These are phyloP conservation scores for Aspergillus brasiliensis DNA, from an alignment of 2,329 filamentous ascomycete species.

Conservation along the genomic window DNA sequence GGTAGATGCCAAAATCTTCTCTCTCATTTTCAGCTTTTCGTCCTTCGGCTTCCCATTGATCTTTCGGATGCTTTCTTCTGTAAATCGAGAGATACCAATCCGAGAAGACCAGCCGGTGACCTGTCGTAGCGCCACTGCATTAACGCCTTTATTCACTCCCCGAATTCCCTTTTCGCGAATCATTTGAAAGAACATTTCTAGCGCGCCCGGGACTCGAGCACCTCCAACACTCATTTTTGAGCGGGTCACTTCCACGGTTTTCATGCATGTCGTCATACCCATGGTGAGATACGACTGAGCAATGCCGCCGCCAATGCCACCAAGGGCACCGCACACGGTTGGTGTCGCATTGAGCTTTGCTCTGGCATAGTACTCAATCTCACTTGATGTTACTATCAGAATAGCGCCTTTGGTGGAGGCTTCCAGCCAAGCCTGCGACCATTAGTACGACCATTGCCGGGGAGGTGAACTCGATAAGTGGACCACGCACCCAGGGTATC, in stretches of 20 bases:
- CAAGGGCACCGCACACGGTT: slow-evolving; percentile 42
- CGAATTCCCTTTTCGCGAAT: slow-evolving; percentile 9
- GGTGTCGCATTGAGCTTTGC: neutral
- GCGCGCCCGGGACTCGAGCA: neutral
- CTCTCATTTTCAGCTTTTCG: slow-evolving; percentile 6
- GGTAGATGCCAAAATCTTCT: slow-evolving; percentile 23
- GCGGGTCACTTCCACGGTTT: slow-evolving; percentile 98
- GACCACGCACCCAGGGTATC: slow-evolving; percentile 6
- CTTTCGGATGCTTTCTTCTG: slow-evolving; percentile 22
- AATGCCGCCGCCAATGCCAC: slow-evolving; percentile 87
- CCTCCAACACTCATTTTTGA: slow-evolving; percentile 67
- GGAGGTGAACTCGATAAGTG: neutral
- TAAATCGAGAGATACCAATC: slow-evolving; percentile 27
- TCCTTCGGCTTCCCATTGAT: slow-evolving; percentile 7
- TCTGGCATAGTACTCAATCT: slow-evolving; percentile 91
- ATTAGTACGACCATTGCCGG: neutral
- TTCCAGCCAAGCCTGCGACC: slow-evolving; percentile 79
- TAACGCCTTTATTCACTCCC: slow-evolving; percentile 17
- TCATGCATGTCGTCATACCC: slow-evolving; percentile 99
- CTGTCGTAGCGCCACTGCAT: slow-evolving; percentile 20
- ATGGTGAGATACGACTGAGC: slow-evolving; percentile 97
- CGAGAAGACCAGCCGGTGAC: slow-evolving; percentile 21
- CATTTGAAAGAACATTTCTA: slow-evolving; percentile 8
- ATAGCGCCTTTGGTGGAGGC: slow-evolving; percentile 97
- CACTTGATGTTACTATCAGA: slow-evolving; percentile 93